These are phyloP conservation scores for Coemansia sp. DNA, from an alignment of 192 early-diverging fungal genomes.

Conservation along the genomic window DNA sequence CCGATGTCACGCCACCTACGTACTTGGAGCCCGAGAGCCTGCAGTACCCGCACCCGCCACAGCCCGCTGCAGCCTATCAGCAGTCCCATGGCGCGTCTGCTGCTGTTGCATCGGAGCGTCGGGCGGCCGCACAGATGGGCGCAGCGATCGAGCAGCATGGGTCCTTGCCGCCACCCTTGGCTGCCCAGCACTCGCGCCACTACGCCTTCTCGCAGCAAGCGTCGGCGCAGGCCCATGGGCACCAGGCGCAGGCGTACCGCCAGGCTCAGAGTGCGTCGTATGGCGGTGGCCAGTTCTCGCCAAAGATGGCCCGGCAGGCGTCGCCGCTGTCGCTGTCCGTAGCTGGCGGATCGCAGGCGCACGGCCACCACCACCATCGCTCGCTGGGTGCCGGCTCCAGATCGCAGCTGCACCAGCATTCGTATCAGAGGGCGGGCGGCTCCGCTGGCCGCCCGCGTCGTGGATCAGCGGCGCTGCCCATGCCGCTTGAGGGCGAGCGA, in stretches of 20 bases:
- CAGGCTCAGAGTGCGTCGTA: not conserved
- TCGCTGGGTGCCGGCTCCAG: not conserved
- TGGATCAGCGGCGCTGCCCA: not conserved
- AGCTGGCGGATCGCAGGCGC: not conserved
- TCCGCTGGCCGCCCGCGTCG: not conserved
- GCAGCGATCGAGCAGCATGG: not conserved
- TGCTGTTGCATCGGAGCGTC: not conserved
- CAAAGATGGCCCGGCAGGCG: not conserved
- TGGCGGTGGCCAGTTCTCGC: not conserved
- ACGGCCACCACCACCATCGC: not conserved
- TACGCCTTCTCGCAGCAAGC: not conserved
- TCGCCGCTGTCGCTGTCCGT: not conserved
- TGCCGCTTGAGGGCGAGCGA: not conserved
- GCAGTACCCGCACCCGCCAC: constrained; percentile 1
- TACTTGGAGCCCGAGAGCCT: not conserved
- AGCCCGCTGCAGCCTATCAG: constrained; percentile 4
- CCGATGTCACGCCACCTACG: not conserved
- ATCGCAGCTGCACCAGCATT: not conserved
- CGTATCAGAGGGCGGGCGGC: not conserved
- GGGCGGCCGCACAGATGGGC: not conserved
- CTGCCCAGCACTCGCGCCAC: not conserved
- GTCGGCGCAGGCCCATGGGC: not conserved
- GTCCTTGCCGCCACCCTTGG: not conserved
- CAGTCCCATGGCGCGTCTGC: not conserved
- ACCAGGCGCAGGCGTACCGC: constrained; percentile 2